phyloP scores from a whole-genome alignment of 257 asterid species.

The Mentha longifolia region DNA sequence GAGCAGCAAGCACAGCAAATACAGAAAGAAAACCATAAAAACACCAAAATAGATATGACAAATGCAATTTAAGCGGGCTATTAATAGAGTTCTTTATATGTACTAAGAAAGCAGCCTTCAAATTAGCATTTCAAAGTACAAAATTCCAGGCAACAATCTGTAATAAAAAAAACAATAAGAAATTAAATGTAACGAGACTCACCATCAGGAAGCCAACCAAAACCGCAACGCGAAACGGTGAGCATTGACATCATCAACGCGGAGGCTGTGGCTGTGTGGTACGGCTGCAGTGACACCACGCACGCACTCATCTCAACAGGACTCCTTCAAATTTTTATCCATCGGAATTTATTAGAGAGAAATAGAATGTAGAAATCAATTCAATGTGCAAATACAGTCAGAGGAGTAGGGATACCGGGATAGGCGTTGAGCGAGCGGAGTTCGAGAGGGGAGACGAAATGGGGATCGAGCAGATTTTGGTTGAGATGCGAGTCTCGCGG shows the following conservation, averaged over 20 bases:
- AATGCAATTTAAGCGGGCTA: background rate
- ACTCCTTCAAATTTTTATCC: constrained; percentile 38
- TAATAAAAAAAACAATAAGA: background rate
- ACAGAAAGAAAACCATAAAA: too few relatives aligned
- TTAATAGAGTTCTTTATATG: background rate
- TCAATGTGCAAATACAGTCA: background rate
- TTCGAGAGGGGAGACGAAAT: constrained; percentile 55
- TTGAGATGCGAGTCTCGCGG: constrained; percentile 52
- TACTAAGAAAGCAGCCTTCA: background rate
- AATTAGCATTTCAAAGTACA: background rate
- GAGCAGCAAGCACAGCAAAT: too few relatives aligned
- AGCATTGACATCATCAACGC: constrained; percentile 92
- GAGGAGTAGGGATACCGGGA: constrained; percentile 50
- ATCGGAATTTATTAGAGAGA: background rate
- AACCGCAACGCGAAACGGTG: constrained; percentile 65
- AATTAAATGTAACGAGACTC: background rate
- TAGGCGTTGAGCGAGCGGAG: constrained; percentile 54
- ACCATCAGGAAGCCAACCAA: constrained; percentile 84
- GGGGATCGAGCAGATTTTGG: constrained; percentile 62
- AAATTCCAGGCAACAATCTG: background rate
- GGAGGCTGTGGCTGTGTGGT: constrained; percentile 81
- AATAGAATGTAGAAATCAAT: background rate
- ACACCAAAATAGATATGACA: too few relatives aligned
- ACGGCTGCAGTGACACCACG: constrained; percentile 71
- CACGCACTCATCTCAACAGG: constrained; percentile 80